Percentiles rank a stretch among this genome's conserved stretches.
Conservation (phyloP, 257 asterid species). For the Solanum sparsipilum region DNA sequence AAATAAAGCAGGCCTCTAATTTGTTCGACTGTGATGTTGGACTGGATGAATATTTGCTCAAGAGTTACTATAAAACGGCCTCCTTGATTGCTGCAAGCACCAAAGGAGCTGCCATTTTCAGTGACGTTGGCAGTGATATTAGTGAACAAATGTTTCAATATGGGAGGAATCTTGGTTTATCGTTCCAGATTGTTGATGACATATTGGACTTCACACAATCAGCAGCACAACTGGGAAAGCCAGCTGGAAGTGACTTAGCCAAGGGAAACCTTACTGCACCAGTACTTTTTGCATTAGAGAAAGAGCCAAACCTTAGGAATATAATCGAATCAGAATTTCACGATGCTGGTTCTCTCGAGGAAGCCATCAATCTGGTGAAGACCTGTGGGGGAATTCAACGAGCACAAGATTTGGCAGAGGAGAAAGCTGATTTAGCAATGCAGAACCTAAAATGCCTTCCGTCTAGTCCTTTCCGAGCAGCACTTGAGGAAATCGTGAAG, state of each 20-base stretch:
- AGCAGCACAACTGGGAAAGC: constrained; percentile 86
- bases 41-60: constrained; percentile 74
- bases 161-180: constrained; percentile 83
- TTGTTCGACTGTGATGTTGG: constrained; percentile 77
- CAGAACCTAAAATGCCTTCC: constrained; percentile 62
- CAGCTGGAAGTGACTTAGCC: constrained; percentile 81
- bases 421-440: constrained; percentile 57
- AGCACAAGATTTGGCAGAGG: constrained; percentile 69
- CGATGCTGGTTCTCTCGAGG: constrained; percentile 71
- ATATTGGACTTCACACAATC: constrained; percentile 86
- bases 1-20: constrained; percentile 89
- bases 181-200: constrained; percentile 88
- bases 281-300: constrained; percentile 66
- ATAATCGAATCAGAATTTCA: constrained; percentile 73
- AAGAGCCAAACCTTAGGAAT: constrained; percentile 54
- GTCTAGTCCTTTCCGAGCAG: constrained; percentile 34
- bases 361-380: constrained; percentile 61
- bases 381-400: constrained; percentile 61
- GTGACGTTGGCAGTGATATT: constrained; percentile 40
- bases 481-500: constrained; percentile 63
- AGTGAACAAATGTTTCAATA: constrained; percentile 75
- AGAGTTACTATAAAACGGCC: constrained; percentile 93
- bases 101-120: constrained; percentile 84
- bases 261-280: constrained; percentile 88
- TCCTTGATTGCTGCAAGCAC: constrained; percentile 91